phyloP scores from a whole-genome alignment of 352 stramenopile species.

The Pythium biforme region DNA sequence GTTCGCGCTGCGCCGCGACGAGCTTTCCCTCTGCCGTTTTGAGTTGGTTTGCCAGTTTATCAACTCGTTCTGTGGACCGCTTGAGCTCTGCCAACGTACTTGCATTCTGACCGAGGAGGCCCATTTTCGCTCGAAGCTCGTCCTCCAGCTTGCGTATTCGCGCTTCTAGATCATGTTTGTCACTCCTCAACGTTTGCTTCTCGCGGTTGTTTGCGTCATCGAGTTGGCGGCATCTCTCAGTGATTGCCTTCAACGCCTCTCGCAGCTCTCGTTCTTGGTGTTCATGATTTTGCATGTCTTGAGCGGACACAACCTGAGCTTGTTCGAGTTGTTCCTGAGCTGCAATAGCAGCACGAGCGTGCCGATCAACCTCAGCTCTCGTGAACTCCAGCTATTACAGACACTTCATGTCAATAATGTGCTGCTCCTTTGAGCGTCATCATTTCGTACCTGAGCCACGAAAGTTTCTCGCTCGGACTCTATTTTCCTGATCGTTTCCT shows the following conservation, averaged over 20 bases:
- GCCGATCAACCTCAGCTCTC: constrained; percentile 1
- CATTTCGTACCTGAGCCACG: neutral
- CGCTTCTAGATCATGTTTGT: constrained; percentile 7
- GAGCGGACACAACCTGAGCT: neutral
- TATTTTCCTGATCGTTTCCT: constrained; percentile 4
- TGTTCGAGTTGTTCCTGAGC: neutral
- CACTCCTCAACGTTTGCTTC: constrained; percentile 12
- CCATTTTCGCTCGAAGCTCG: constrained; percentile 8
- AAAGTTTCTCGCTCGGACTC: constrained; percentile 1
- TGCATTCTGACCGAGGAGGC: neutral
- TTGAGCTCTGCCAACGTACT: neutral
- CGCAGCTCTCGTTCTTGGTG: constrained; percentile 4
- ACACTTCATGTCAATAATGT: neutral
- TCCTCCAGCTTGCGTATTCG: constrained; percentile 21
- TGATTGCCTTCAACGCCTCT: neutral
- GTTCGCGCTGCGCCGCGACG: neutral
- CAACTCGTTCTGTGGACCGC: constrained; percentile 3
- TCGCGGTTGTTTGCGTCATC: constrained; percentile 8
- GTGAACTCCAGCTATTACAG: neutral
- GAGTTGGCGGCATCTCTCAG: constrained; percentile 10
- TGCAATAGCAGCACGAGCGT: neutral
- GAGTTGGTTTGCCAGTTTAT: constrained; percentile 1
- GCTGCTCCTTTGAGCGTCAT: neutral
- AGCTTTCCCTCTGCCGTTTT: constrained; percentile 9
- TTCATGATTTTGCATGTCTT: neutral